Percentiles rank a stretch among this genome's conserved stretches.
Evolutionary conservation across 768 basidiomycete species (phyloP).

Genomic region (Hysterangium stoloniferum): DNA sequence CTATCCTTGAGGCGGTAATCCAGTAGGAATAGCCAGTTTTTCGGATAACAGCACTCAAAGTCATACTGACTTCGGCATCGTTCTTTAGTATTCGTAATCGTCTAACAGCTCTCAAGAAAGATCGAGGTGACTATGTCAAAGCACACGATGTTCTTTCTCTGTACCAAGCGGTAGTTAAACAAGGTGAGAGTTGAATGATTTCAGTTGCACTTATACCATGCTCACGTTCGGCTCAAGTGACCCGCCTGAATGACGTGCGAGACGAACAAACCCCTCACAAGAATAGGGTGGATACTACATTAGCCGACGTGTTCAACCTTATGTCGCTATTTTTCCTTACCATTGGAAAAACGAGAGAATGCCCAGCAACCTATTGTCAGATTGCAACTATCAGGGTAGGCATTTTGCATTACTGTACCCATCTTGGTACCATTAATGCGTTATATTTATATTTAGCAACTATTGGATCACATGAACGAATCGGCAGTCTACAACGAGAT

Average conservation of each 20-base stretch:
- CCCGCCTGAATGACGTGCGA: conserved; percentile 84
- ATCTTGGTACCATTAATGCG: background rate
- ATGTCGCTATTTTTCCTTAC: conserved; percentile 97
- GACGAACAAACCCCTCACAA: conserved; percentile 67
- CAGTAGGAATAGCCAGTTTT: conserved; percentile 41
- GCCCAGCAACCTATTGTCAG: conserved; percentile 92
- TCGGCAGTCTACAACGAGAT: conserved; percentile 89
- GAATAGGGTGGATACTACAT: conserved; percentile 90
- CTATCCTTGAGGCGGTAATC: conserved; percentile 91
- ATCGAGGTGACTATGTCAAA: conserved; percentile 87
- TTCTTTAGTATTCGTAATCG: conserved; percentile 79
- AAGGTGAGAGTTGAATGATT: conserved; percentile 47
- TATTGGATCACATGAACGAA: conserved; percentile 92
- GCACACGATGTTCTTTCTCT: conserved; percentile 88
- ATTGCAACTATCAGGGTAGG: conserved; percentile 93
- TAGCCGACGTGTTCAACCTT: conserved; percentile 92
- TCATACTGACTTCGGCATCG: background rate
- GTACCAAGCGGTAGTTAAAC: conserved; percentile 89
- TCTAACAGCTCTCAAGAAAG: conserved; percentile 89
- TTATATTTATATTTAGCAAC: conserved; percentile 53
- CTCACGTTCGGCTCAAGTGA: conserved; percentile 50
- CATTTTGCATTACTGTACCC: conserved; percentile 18
- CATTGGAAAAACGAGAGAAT: conserved; percentile 91
- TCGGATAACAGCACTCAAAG: conserved; percentile 5
- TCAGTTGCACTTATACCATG: background rate